These are phyloP conservation scores for Nakazawaea populi DNA, from an alignment of 805 yeast species.

Conservation along the genomic window DNA sequence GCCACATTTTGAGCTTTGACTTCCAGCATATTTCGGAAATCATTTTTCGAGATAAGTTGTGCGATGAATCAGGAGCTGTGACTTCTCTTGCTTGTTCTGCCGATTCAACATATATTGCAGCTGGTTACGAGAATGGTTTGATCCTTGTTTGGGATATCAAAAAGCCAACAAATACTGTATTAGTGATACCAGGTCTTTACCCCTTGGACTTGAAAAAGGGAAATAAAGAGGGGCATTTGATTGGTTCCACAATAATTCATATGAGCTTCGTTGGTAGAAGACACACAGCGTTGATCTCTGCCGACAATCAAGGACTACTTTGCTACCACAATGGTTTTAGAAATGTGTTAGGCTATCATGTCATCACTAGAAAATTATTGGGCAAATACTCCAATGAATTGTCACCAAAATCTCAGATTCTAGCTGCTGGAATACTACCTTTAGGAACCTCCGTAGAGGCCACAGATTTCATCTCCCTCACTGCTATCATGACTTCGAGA, in stretches of 20 bases:
- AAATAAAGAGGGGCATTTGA: slow-evolving; percentile 29
- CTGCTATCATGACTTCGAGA: slow-evolving; percentile 53
- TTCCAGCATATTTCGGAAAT: slow-evolving; percentile 54
- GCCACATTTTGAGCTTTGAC: slow-evolving; percentile 60
- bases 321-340: slow-evolving; percentile 60
- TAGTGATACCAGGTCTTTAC: slow-evolving; percentile 24
- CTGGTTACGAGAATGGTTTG: slow-evolving; percentile 62
- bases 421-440: slow-evolving; percentile 49
- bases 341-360: slow-evolving; percentile 45
- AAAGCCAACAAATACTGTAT: slow-evolving; percentile 21
- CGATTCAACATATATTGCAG: slow-evolving; percentile 66
- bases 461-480: slow-evolving; percentile 52
- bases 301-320: slow-evolving; percentile 53
- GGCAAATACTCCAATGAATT: slow-evolving; percentile 35
- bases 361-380: slow-evolving; percentile 41
- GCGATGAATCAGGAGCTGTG: slow-evolving; percentile 38
- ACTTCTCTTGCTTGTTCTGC: slow-evolving; percentile 53
- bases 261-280: slow-evolving; percentile 43
- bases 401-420: slow-evolving; percentile 16
- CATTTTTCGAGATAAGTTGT: slow-evolving; percentile 27
- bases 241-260: slow-evolving; percentile 33
- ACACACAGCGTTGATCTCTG: slow-evolving; percentile 49
- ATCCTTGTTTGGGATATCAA: slow-evolving; percentile 64
- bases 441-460: slow-evolving; percentile 48
- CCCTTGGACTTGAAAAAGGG: slow-evolving; percentile 14